Evolutionary conservation across 208 protist genomes (phyloP).

Genomic region (Wallacemonas rigidus): DNA sequence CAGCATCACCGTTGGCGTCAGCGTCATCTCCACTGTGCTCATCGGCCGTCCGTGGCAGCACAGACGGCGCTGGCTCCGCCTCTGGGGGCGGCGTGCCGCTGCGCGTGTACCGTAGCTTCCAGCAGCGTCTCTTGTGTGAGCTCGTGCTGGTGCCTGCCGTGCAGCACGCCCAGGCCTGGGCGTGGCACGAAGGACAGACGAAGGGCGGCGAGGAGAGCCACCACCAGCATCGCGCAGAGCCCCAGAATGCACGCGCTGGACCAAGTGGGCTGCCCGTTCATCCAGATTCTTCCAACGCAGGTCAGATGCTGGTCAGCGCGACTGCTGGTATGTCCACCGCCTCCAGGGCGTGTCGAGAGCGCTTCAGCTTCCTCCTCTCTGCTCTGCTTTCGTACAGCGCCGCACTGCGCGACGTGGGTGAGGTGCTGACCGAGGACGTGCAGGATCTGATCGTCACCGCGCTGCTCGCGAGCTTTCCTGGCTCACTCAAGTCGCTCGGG

Average conservation of each 20-base stretch:
- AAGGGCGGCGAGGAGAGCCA: not conserved
- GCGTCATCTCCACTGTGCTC: too few relatives aligned
- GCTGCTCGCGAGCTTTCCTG: not conserved
- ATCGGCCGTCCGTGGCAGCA: too few relatives aligned
- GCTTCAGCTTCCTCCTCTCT: not conserved
- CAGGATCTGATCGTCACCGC: conserved; percentile 4
- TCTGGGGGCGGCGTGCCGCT: not conserved
- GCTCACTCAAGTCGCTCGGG: conserved; percentile 13
- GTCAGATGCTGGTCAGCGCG: not conserved
- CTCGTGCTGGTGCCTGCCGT: conserved; percentile 7
- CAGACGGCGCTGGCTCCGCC: not conserved
- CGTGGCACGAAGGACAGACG: not conserved
- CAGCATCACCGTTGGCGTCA: too few relatives aligned
- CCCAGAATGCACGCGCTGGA: not conserved
- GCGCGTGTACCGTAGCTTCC: conserved; percentile 12
- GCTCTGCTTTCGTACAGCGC: conserved; percentile 1
- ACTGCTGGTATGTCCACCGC: not conserved
- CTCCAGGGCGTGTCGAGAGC: conserved; percentile 5
- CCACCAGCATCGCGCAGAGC: not conserved
- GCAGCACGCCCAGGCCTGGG: conserved; percentile 11
- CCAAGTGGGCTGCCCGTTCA: not conserved
- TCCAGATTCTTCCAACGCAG: not conserved
- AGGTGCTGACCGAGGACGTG: conserved; percentile 8
- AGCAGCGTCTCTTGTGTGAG: conserved; percentile 1
- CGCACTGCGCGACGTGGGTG: conserved; percentile 4